These are phyloP conservation scores for Bonia amplexicaulis DNA, from an alignment of 176 grass and related monocot genomes.

Conservation along the genomic window DNA sequence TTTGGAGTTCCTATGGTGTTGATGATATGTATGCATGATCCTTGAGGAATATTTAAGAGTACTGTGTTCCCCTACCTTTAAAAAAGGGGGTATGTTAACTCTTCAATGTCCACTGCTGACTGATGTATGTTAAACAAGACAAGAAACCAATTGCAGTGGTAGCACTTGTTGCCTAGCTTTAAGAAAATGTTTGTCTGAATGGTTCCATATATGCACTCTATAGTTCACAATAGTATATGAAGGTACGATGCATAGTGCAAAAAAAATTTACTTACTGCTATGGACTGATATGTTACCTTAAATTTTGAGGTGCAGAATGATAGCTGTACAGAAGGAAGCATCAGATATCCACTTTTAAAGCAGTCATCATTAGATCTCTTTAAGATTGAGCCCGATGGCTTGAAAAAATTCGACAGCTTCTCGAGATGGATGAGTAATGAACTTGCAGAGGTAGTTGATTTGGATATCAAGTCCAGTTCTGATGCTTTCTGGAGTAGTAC, in stretches of 20 bases:
- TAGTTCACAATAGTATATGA: not conserved
- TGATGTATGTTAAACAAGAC: not conserved
- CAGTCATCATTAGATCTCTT: constrained; percentile 65
- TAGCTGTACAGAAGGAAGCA: constrained; percentile 35
- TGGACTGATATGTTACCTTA: constrained; percentile 28
- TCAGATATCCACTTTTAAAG: constrained; percentile 49
- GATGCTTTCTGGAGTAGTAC: constrained; percentile 67
- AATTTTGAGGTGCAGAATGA: constrained; percentile 42
- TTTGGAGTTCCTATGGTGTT: not conserved
- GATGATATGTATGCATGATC: not conserved
- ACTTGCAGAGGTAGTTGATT: constrained; percentile 77
- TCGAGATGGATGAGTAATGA: constrained; percentile 93
- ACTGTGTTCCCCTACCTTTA: not conserved
- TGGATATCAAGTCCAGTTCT: constrained; percentile 76
- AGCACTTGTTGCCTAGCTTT: not conserved
- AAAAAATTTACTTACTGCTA: constrained; percentile 12
- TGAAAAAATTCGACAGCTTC: constrained; percentile 98
- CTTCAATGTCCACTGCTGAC: not conserved
- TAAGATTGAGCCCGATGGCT: constrained; percentile 60
- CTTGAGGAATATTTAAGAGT: not conserved
- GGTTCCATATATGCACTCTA: not conserved
- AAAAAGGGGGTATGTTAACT: not conserved
- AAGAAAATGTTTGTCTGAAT: constrained; percentile 10
- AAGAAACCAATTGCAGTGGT: constrained; percentile 14
- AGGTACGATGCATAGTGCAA: not conserved